Evolutionary conservation across 2,329 filamentous ascomycete genomes (phyloP).

Genomic region (Chaetothyriales sp.): DNA sequence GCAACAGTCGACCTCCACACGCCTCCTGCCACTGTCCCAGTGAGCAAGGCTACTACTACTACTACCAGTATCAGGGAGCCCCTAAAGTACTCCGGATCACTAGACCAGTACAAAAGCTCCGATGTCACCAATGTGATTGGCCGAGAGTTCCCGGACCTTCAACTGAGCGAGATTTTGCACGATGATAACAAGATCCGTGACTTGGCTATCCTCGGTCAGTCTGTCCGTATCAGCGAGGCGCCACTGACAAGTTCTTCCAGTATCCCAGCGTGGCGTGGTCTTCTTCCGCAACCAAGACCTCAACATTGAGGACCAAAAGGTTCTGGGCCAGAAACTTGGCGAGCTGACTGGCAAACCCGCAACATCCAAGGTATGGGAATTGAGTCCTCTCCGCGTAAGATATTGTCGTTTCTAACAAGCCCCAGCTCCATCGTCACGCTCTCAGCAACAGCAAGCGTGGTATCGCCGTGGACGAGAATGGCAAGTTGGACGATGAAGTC

Average conservation of each 20-base stretch:
- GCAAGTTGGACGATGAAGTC: slow-evolving; percentile 36
- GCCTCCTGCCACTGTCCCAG: neutral
- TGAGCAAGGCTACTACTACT: neutral
- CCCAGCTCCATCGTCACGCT: slow-evolving; percentile 31
- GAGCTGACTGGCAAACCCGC: slow-evolving; percentile 35
- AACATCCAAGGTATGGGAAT: slow-evolving; percentile 24
- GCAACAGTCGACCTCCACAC: neutral
- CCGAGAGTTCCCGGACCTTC: slow-evolving; percentile 32
- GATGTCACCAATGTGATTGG: slow-evolving; percentile 39
- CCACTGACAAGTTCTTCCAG: slow-evolving; percentile 18
- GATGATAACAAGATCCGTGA: slow-evolving; percentile 51
- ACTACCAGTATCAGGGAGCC: neutral
- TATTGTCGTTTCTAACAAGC: neutral
- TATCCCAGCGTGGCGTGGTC: slow-evolving; percentile 40
- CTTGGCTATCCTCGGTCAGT: slow-evolving; percentile 50
- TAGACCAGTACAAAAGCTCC: slow-evolving; percentile 12
- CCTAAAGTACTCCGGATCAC: slow-evolving; percentile 10
- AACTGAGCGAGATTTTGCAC: slow-evolving; percentile 45
- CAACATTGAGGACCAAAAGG: slow-evolving; percentile 39
- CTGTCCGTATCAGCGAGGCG: neutral
- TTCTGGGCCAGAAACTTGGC: slow-evolving; percentile 37
- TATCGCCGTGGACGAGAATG: slow-evolving; percentile 32
- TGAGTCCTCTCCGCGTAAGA: neutral
- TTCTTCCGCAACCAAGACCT: slow-evolving; percentile 42
- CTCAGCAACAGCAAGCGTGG: slow-evolving; percentile 35